Base-by-base conservation (phyloP, 257 asterid genomes). In the Lycium ferocissimum region DNA sequence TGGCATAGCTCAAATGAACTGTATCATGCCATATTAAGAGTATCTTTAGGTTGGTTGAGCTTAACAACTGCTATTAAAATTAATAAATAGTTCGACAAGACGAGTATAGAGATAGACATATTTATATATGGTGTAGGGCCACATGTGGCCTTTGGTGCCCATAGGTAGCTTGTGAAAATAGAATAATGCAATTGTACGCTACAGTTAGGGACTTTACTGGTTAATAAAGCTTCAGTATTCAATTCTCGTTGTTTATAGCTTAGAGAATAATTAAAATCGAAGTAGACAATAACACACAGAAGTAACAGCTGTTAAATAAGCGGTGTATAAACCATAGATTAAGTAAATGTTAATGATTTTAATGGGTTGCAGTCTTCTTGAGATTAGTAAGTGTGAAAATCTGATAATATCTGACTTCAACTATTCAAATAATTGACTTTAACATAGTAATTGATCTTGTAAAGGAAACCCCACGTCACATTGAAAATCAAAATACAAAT, bases 381-480 rank as follows among this genome's bases (percentile, higher is more conserved):
- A 3, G 45, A 40, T 40, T 40, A 6, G 45, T 40, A 40, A 40
- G 45, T 40, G 45, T 38, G 79, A 38, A 38, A 49, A 70, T 37
- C 9, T 47, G 33, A 26, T 26, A 26, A 26, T 26, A 26, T 0
- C 40, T 40, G 79, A 40, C 56, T 40, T 71, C 79, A 71, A 40
- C 17, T 40, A 71, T 14, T 17, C 9, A 40, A 71, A 71, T 71
- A 18, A 71, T 40, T 71, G 79, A 40, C 35, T 15, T 17, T 70
- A 70, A 40, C 49, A 71, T 40, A 18, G 79, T 71, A 15, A 71
- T 71, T 71, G 79, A 40, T 71, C 79, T 71, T 71, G 56, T 71
- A 71, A 71, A 71, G 33, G 79, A 71, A 71, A 17, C 79, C 33
- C 1, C 79, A 40, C 56, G 43, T 71, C 79, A 71, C 79, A 40